These are phyloP conservation scores for Atkinsonella texensis DNA, from an alignment of 2,329 filamentous ascomycete species.

Conservation along the genomic window DNA sequence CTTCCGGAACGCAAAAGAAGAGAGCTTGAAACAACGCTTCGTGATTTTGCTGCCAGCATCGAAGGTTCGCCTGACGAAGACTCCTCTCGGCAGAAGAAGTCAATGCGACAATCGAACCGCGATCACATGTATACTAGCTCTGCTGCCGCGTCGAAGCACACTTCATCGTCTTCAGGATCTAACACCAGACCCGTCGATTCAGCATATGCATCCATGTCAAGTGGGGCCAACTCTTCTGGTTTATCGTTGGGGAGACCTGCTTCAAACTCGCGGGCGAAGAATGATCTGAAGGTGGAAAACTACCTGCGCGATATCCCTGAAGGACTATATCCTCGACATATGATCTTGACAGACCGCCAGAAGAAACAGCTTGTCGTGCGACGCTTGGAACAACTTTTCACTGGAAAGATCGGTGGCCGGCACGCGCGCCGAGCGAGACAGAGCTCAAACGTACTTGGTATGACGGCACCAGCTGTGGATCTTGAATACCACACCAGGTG, in stretches of 20 bases:
- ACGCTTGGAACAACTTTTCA: conserved; percentile 70
- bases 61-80: conserved; percentile 35
- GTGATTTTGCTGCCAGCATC: conserved; percentile 56
- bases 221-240: conserved; percentile 32
- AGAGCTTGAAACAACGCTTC: conserved; percentile 62
- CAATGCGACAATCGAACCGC: conserved; percentile 26
- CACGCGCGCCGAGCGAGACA: conserved; percentile 19
- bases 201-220: conserved; percentile 57
- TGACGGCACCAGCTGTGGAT: conserved; percentile 10
- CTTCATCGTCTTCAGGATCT: conserved; percentile 39
- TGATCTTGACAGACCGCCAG: conserved; percentile 55
- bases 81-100: conserved; percentile 28
- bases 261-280: conserved; percentile 23
- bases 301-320: conserved; percentile 64
- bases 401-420: conserved; percentile 47
- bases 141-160: conserved; percentile 36
- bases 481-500: conserved; percentile 18
- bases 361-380: conserved; percentile 69
- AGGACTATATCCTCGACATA: conserved; percentile 50
- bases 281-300: conserved; percentile 51
- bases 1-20: conserved; percentile 60
- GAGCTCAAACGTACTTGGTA: conserved; percentile 8
- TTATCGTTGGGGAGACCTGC: conserved; percentile 26
- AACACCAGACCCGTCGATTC: conserved; percentile 45
- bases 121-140: conserved; percentile 28